Base-by-base conservation (phyloP, 352 stramenopile genomes). In the Elongisporangium anandrum region DNA sequence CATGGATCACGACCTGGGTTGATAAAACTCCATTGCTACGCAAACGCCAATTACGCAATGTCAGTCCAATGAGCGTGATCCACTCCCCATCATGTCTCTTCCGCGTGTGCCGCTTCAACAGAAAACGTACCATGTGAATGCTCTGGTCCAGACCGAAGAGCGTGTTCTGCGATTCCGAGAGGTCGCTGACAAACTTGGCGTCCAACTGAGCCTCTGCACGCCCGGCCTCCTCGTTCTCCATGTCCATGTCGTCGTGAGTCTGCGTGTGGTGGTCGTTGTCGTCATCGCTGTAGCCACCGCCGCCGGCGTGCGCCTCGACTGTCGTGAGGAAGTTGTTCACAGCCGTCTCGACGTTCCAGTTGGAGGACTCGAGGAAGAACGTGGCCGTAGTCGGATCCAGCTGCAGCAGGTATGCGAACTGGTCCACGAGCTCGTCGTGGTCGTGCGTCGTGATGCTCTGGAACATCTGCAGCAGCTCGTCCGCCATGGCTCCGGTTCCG, bases 301-400 rank as follows among this genome's bases (percentile, higher is more conserved):
- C 56, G 45, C 56, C 54, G 16, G 69, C 60, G 4, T 70, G 60
- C 19, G 73, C 68, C 47, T 87, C 80, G 70, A 87, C 85, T 9
- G 83, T 90, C 21, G 65, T 69, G 29, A 95, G 63, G 59, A 93
- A 95, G 59, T 87, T 92, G 59, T 95, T 95, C 8, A 71, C 84
- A 12, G 86, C 86, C 48, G 80, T 87, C 59, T 95, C 83, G 22
- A 95, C 84, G 70, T 95, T 95, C 86, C 86, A 95, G 71, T 93
- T 95, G 56, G 76, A 90, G 61, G 83, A 92, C 58, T 95, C 86
- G 56, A 95, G 77, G 63, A 93, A 95, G 65, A 95, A 95, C 52
- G 68, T 79, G 49, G 83, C 85, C 45, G 82, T 93, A 47, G 73
- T 60, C 16, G 73, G 65, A 61, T 93, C 81, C 52, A 89, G 62